These are phyloP conservation scores for Pseudogymnoascus sp. DNA, from an alignment of 2,329 filamentous ascomycete genomes.

Conservation along the genomic window DNA sequence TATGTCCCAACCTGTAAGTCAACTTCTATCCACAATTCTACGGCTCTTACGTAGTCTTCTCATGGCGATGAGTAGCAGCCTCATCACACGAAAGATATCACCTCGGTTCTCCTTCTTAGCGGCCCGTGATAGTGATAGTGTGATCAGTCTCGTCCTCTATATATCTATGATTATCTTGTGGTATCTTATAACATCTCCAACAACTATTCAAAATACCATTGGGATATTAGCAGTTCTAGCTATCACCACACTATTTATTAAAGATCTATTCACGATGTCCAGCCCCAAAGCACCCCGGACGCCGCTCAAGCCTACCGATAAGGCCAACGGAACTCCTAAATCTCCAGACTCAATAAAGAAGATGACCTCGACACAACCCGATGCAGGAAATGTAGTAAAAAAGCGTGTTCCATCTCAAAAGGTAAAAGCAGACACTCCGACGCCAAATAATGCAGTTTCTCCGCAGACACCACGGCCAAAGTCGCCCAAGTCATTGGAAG, in stretches of 20 bases:
- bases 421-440: background rate
- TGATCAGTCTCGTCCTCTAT: background rate
- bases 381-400: background rate
- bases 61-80: background rate
- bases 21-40: background rate
- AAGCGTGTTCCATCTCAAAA: background rate
- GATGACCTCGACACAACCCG: constrained; percentile 14
- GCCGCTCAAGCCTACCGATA: background rate
- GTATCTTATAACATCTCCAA: background rate
- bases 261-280: background rate
- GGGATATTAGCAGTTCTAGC: background rate
- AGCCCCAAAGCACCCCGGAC: background rate
- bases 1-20: background rate
- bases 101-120: background rate
- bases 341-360: constrained; percentile 20
- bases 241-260: background rate
- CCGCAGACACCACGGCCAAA: background rate
- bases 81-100: background rate
- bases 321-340: constrained; percentile 12
- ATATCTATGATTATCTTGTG: background rate
- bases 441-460: background rate
- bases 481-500: constrained; percentile 14
- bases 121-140: background rate
- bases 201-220: background rate
- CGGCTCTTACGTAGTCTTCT: background rate